A percentile compares a stretch with the other conserved stretches of the same genome.
These are phyloP conservation scores for Phytophthora hybrid DNA, from an alignment of 352 stramenopile genomes.

Conservation along the genomic window DNA sequence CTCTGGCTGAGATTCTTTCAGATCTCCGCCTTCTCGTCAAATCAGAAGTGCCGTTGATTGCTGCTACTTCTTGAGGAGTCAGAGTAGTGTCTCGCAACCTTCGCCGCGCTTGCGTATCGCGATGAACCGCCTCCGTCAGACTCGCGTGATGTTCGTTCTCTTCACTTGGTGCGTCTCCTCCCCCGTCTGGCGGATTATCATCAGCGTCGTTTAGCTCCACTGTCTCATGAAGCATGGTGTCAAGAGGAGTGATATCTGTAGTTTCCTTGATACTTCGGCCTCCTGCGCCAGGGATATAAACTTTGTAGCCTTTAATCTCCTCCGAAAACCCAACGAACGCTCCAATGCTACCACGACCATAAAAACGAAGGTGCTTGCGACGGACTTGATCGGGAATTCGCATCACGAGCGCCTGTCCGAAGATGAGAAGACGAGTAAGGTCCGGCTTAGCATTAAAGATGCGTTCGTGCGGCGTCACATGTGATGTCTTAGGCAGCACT, in stretches of 20 bases:
- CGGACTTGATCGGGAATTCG: slow-evolving; percentile 1
- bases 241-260: neutral
- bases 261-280: neutral
- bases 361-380: slow-evolving; percentile 4
- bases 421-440: neutral
- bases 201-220: no score
- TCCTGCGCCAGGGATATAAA: neutral
- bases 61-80: no score
- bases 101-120: no score
- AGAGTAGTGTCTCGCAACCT: no score
- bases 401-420: slow-evolving; percentile 2
- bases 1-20: neutral
- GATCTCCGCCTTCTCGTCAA: no score
- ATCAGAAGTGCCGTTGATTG: neutral
- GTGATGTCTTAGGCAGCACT: neutral
- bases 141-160: no score
- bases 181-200: no score
- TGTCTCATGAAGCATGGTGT: no score
- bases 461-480: slow-evolving; percentile 2
- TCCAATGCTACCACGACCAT: neutral
- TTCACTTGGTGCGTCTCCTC: no score
- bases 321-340: neutral
- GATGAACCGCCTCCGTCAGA: no score
- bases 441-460: slow-evolving; percentile 1
- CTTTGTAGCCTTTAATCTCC: neutral